Base-by-base conservation (phyloP, 257 asterid species). In the Nicotiana benthamiana region DNA sequence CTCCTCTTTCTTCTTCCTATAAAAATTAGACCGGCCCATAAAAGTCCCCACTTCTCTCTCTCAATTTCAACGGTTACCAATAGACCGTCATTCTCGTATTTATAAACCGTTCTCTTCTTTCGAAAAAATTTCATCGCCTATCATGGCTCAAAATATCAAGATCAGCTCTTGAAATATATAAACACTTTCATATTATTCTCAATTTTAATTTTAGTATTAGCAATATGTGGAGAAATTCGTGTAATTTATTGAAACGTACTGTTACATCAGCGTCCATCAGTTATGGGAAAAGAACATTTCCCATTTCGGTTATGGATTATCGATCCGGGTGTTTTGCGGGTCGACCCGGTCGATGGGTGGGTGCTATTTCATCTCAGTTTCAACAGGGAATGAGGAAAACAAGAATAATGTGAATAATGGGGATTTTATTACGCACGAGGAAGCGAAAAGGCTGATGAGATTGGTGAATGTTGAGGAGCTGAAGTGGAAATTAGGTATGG, bases 401-500 rank as follows among this genome's bases (percentile, higher is more conserved):
- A 79, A 79, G 8, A 9, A 15, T 4, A 62, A 34, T 16, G 40
- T 0, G 59, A 51, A 59, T 24, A 74, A 36, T 43, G 76, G 48
- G 48, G 60, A 63, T 27, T 30, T 7, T 75, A 88, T 95, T 85
- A 82, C 98, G 79, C 89, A 80, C 52, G 94, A 83, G 40, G 98
- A 95, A 91, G 98, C 95, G 52, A 95, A 92, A 88, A 91, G 87
- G 83, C 30, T 95, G 90, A 92, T 95, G 98, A 90, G 97, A 89
- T 85, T 93, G 88, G 98, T 90, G 86, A 89, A 93, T 79, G 98
- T 95, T 86, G 94, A 89, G 68, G 90, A 91, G 26, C 62, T 93
- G 84, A 93, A 93, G 85, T 89, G 80, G 88, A 92, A 90, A 86
- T 89, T 95, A 51, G 97, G 94, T 53, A 81, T 87, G 96, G 93